Base-by-base conservation (phyloP, 208 protist species). In the Endotrypanum monterogeii region DNA sequence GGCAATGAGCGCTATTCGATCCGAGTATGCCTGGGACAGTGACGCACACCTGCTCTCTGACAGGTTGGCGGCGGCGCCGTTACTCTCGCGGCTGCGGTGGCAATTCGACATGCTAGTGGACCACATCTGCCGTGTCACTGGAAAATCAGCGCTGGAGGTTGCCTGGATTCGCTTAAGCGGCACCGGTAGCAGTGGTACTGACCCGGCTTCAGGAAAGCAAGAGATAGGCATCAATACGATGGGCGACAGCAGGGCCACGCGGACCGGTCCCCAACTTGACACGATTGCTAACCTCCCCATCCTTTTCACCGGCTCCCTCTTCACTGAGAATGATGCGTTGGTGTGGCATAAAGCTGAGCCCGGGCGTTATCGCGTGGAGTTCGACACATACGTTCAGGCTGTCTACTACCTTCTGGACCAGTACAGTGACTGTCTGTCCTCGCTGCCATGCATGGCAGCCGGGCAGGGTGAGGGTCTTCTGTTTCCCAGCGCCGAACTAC, bases 311-410 rank as follows among this genome's bases (percentile, higher is more conserved):
- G 88, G 81, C n/a, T 82, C 65, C 55, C 55, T 85, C 41, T 65
- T 67, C 39, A 28, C 57, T 0, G 79, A 80, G 14, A 80, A 80
- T 12, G 80, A 80, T 30, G 71, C 74, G 18, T 67, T 91, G 46
- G 83, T 93, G 39, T 97, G 89, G 87, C 87, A 94, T 77, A 74
- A 80, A 2, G 86, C 73, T 18, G 82, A 85, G 12, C 70, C 67
- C 8, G 90, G 90, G 18, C 87, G 90, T 18, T 97, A 97, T 70
- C 82, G 88, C 0, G 74, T 97, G 2, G 91, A 94, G 75, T 86
- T 97, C 73, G 89, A 97, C 54, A 88, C 87, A 52, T 94, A 94
- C 76, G 86, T 89, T 23, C 87, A 94, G 60, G 90, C 88, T 11
- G 72, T 97, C 41, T 83, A 83, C 54, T 80, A 94, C 67, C 83